These are phyloP conservation scores for Escovopsis sp. DNA, from an alignment of 2,329 filamentous ascomycete genomes.

Conservation along the genomic window DNA sequence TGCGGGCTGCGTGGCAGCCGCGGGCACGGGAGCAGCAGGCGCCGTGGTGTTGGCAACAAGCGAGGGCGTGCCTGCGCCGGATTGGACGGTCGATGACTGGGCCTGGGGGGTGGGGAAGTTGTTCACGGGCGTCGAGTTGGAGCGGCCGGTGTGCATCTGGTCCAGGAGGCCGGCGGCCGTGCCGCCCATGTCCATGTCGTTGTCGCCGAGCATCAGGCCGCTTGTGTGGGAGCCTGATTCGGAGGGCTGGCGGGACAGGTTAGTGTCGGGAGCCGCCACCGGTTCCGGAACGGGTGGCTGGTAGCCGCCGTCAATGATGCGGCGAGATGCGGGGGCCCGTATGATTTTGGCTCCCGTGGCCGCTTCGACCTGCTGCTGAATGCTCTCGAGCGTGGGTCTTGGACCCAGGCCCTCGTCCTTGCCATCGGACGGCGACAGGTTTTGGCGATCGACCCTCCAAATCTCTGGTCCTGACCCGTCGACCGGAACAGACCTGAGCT, in stretches of 20 bases:
- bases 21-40: conserved; percentile 22
- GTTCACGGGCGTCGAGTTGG: conserved; percentile 45
- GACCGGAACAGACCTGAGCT: conserved; percentile 48
- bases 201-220: conserved; percentile 41
- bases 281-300: conserved; percentile 44
- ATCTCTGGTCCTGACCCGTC: conserved; percentile 45
- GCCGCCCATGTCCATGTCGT: conserved; percentile 50
- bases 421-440: conserved; percentile 36
- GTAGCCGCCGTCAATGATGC: conserved; percentile 65
- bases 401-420: conserved; percentile 13
- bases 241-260: conserved; percentile 39
- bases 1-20: conserved; percentile 6
- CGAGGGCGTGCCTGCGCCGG: conserved; percentile 41
- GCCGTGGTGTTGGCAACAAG: conserved; percentile 29
- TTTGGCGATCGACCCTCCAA: conserved; percentile 47
- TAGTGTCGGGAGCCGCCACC: conserved; percentile 7
- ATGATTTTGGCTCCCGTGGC: conserved; percentile 53
- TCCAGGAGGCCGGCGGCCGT: conserved; percentile 52
- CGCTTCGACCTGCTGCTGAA: conserved; percentile 60
- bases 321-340: conserved; percentile 48
- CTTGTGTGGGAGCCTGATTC: conserved; percentile 41
- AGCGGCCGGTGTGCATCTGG: conserved; percentile 50
- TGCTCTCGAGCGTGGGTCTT: conserved; percentile 50
- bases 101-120: conserved; percentile 47
- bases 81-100: conserved; percentile 40